Base-by-base conservation (phyloP, 2,329 filamentous ascomycete genomes). In the Diplodia intermedia region DNA sequence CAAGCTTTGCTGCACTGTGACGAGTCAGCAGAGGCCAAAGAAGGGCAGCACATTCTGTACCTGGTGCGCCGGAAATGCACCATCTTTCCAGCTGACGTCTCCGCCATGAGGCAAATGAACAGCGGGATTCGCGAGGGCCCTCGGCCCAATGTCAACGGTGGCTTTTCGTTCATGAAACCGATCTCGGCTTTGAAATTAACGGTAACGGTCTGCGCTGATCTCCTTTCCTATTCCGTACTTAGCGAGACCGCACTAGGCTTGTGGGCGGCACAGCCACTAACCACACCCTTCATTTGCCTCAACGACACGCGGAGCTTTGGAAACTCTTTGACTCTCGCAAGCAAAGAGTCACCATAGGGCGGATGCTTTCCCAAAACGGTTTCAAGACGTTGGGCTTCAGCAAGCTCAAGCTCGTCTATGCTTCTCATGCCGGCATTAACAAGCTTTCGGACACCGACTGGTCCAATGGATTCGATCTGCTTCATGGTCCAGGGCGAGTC, bases 391-490 rank as follows among this genome's bases (percentile, higher is more conserved):
- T 89, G 86, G 31, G 90, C 83, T 43, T 94, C 90, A 15, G 88
- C 84, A 7, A 78, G 79, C 18, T 89, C 87, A 14, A 99, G 82
- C n/a, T 87, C 86, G 52, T 90, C 86, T 6, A 98, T 88, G 5
- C 83, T 91, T 33, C 82, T 87, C 66, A 98, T 86, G 0, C 89
- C 88, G n/a, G 88, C 88, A 49, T 86, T 84, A 3, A 88, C 86
- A 53, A 98, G 84, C 76, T 91, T 95, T 47, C 90, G 86, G 71
- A 92, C 88, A n/a, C 87, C 86, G 1, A 89, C 91, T 4, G 88
- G 82, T 0, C 95, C 95, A 69, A 98, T 86, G 2, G 89, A 86
- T 0, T 91, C 88, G 1, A 99, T 85, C 76, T 98, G 94, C 69
- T 91, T 90, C 74, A 99, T 86, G 72, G 97, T 91, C 26, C 90